Evolutionary conservation across 257 asterid genomes (phyloP), one percentile per base, ranked within the genome.

Genomic region (Nicotiana knightiana): DNA sequence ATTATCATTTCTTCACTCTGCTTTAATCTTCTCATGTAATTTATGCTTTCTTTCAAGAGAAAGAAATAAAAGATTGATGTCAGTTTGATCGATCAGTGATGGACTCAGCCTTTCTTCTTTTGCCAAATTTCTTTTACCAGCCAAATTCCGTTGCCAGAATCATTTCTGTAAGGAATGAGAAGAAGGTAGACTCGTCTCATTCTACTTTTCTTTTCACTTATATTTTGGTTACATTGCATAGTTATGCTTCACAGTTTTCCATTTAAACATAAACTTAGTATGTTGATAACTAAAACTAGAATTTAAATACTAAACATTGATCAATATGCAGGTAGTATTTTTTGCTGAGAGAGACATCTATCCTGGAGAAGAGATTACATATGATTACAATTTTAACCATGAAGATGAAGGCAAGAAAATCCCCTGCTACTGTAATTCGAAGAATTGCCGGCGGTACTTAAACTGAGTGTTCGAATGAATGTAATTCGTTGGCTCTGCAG

Each of bases 281-380:
- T 70, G 77, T 5, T 43, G 12, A 21, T 70, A 43, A 21, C 21
- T 65, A 65, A 65, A 65, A 65, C 24, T 30, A 30, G 11, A 65
- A 65, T 32, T 26, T 65, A 39, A 76, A 71, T 82, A 13, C 57
- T 61, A 16, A 67, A 58, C 70, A 53, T 33, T 61, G 37, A 66
- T 43, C 43, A 12, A 35, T 62, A 16, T 35, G 59, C 86, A 91
- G 96, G 96, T 90, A 53, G 87, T 91, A 35, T 91, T 89, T 84
- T 85, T 88, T 21, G 92, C 93, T 28, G 92, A 90, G 80, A 90
- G 96, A 84, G 94, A 90, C 61, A 86, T 90, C 82, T 90, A 88
- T 83, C 96, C 96, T 30, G 96, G 96, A 66, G 96, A 92, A 89
- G 96, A 92, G 89, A 88, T 90, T 53, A 90, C 93, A 1, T 92